These are phyloP conservation scores for Ulmus americana DNA, from an alignment of 331 rosid genomes.

Conservation along the genomic window DNA sequence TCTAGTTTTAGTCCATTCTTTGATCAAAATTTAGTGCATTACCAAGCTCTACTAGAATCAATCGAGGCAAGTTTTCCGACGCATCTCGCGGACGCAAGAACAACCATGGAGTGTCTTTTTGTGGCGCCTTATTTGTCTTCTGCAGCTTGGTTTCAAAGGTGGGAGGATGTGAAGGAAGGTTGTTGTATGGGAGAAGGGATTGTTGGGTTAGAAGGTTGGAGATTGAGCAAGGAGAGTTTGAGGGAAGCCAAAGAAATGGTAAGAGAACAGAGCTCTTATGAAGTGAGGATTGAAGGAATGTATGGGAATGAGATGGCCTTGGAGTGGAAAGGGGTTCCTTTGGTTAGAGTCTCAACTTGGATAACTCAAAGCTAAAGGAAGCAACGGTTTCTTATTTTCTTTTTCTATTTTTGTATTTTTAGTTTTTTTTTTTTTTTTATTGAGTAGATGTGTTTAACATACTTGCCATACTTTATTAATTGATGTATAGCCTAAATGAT, in stretches of 20 bases:
- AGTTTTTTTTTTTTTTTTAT: background rate
- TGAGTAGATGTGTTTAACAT: background rate
- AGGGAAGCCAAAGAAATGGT: constrained; percentile 43
- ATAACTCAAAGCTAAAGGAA: constrained; percentile 22
- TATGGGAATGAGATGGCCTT: constrained; percentile 39
- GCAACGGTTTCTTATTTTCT: background rate
- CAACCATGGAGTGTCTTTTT: constrained; percentile 38
- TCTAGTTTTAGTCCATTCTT: constrained; percentile 41
- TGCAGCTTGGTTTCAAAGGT: constrained; percentile 38
- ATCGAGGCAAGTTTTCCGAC: constrained; percentile 35
- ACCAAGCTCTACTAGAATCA: constrained; percentile 45
- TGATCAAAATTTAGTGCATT: constrained; percentile 41
- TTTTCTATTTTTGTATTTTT: background rate
- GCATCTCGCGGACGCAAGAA: constrained; percentile 43
- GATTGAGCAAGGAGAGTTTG: constrained; percentile 34
- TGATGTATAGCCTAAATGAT: background rate
- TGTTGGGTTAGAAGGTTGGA: constrained; percentile 26
- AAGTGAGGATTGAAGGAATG: constrained; percentile 32
- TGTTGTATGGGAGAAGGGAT: constrained; percentile 2
- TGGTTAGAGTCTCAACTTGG: constrained; percentile 52
- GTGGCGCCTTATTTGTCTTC: constrained; percentile 42
- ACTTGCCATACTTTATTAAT: background rate
- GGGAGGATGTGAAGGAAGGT: constrained; percentile 34
- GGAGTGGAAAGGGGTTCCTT: constrained; percentile 39
- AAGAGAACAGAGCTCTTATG: constrained; percentile 35